Evolutionary conservation across 805 yeast genomes (phyloP), one percentile per base, ranked within the genome.

Genomic region (Jamesozyma hellenica): DNA sequence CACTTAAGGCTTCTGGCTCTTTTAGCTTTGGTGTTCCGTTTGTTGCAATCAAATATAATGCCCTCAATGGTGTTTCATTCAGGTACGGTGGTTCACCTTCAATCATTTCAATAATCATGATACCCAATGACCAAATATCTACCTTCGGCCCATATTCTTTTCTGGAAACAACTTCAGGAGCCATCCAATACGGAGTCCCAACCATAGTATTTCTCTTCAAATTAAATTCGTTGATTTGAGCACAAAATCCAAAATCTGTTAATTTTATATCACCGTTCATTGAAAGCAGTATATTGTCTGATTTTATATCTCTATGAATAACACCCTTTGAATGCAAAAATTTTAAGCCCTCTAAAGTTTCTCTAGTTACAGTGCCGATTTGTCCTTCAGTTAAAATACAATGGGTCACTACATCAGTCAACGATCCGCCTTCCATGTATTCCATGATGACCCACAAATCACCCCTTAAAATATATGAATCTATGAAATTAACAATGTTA

Each of bases 181-280:
- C 99, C 99, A 92, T 92, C 99, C 99, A 92, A 60, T 92, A 92
- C 12, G 99, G 98, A 0, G 99, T 92, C 13, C 99, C 99, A 14
- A 92, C 98, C 95, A 92, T 86, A 4, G 99, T 92, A 3, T 95
- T 87, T 59, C 99, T 77, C 61, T 90, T 88, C 40, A 82, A 68
- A 48, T 83, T 82, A 40, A 75, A 73, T 48, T 82, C 94, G 28
- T 82, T 83, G 44, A 83, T 71, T 61, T 88, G 94, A 0, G 98
- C 99, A 65, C 98, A 92, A 66, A 90, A 92, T 0, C 95, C 95
- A 60, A 85, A 85, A 64, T 92, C 98, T 0, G 98, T 92, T 58
- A 92, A 70, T 63, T 92, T 92, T 55, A 92, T 86, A 48, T 86
- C 81, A 31, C 98, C 98, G 32, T 73, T 73, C 62, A 83, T 68